Conservation (phyloP, 345 rosid genomes). For the Citrus maxima region DNA sequence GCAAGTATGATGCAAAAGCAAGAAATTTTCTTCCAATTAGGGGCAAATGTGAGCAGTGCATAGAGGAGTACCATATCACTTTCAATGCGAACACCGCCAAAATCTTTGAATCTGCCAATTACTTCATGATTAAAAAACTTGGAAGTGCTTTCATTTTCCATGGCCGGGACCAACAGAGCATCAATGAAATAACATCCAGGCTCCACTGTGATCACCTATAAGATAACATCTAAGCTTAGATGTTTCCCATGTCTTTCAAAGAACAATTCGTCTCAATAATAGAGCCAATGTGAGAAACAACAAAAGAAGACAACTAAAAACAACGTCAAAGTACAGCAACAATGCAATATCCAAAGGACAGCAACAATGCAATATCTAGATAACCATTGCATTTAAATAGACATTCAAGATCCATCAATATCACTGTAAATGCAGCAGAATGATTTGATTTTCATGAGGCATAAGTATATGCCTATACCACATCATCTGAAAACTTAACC, state of each 20-base stretch:
- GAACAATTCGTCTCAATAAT: not conserved
- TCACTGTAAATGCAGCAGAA: not conserved
- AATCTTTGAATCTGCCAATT: constrained; percentile 53
- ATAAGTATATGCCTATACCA: not conserved
- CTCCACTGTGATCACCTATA: constrained; percentile 93
- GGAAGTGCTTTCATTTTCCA: constrained; percentile 47
- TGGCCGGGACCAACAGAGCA: constrained; percentile 70
- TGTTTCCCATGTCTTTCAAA: not conserved
- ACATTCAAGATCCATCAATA: not conserved
- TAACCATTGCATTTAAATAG: not conserved
- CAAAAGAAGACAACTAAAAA: not conserved
- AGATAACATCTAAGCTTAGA: constrained; percentile 8
- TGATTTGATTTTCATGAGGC: not conserved
- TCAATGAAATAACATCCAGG: constrained; percentile 95
- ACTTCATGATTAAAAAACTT: constrained; percentile 61
- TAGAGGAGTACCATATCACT: constrained; percentile 76
- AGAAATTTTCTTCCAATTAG: not conserved
- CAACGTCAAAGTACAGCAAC: not conserved
- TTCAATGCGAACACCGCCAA: constrained; percentile 96
- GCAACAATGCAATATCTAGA: not conserved
- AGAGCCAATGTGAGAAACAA: not conserved
- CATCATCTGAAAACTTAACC: not conserved
- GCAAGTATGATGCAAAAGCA: not conserved
- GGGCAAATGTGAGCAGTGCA: not conserved
- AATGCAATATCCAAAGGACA: not conserved